A percentile compares a stretch with the other conserved stretches of the same genome.
Conservation (phyloP, 23 red algal species). For the Gracilaria caudata region DNA sequence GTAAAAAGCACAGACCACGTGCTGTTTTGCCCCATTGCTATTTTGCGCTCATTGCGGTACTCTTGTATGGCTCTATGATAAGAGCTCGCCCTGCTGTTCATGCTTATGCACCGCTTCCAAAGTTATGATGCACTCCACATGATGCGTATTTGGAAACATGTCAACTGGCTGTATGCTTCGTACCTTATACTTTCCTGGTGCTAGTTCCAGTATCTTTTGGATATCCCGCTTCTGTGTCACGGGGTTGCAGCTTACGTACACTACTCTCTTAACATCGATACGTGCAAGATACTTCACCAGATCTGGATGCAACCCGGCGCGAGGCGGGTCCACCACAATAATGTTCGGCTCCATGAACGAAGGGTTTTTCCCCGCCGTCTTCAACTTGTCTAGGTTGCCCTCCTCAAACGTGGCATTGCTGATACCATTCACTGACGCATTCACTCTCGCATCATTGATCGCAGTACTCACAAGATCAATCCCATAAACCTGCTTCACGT, state of each 20-base stretch:
- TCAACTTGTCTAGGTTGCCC: constrained; percentile 74
- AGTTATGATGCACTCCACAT: constrained; percentile 81
- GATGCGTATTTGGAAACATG: constrained; percentile 99
- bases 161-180: constrained; percentile 80
- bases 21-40: neutral
- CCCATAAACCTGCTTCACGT: constrained; percentile 72
- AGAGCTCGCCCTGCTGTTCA: constrained; percentile 1
- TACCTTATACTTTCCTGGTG: constrained; percentile 54
- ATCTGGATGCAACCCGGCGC: constrained; percentile 85
- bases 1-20: neutral
- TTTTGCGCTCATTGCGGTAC: neutral
- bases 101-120: constrained; percentile 29
- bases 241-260: constrained; percentile 99
- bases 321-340: constrained; percentile 95
- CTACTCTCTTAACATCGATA: constrained; percentile 64
- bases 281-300: constrained; percentile 68
- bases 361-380: neutral
- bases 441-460: constrained; percentile 79
- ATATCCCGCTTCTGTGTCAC: constrained; percentile 91
- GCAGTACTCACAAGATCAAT: constrained; percentile 82
- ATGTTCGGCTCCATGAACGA: constrained; percentile 57
- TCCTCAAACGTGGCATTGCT: constrained; percentile 72
- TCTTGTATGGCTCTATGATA: neutral
- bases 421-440: constrained; percentile 75
- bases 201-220: constrained; percentile 25